Conservation (phyloP, 768 basidiomycete species). For the Trametes cubensis region DNA sequence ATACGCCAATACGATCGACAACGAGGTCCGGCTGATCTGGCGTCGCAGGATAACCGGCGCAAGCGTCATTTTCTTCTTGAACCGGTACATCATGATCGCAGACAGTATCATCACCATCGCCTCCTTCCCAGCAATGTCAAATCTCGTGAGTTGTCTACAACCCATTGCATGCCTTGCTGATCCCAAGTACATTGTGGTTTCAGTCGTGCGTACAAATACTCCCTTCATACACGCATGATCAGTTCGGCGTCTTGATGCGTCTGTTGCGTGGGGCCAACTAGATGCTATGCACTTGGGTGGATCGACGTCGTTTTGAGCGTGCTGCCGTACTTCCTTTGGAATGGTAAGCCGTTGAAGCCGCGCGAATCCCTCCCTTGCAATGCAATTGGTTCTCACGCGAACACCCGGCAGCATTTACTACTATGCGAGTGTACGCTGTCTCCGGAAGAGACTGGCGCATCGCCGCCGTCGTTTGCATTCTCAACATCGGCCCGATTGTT, state of each 20-base stretch:
- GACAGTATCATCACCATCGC: conserved; percentile 1
- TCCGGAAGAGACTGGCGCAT: conserved; percentile 4
- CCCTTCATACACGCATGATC: no score
- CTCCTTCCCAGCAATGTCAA: background rate
- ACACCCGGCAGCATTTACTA: conserved; percentile 20
- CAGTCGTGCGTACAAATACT: no score
- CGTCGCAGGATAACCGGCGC: conserved; percentile 18
- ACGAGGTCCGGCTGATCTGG: conserved; percentile 21
- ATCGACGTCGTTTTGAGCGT: conserved; percentile 3
- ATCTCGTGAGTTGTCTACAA: no score
- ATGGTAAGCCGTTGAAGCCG: no score
- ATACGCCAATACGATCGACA: conserved; percentile 16
- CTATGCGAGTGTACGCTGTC: conserved; percentile 20
- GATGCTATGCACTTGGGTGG: background rate
- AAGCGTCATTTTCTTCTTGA: conserved; percentile 19
- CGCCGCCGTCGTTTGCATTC: background rate
- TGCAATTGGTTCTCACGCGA: no score
- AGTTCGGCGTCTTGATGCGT: no score
- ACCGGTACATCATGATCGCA: conserved; percentile 15
- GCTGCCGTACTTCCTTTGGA: conserved; percentile 10
- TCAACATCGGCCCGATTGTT: conserved; percentile 7
- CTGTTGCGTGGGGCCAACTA: no score
- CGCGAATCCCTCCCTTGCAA: no score
- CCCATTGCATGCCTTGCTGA: no score
- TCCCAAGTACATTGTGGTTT: no score